phyloP scores from a whole-genome alignment of 495 filamentous ascomycete species.

The Xylaria bambusicola region DNA sequence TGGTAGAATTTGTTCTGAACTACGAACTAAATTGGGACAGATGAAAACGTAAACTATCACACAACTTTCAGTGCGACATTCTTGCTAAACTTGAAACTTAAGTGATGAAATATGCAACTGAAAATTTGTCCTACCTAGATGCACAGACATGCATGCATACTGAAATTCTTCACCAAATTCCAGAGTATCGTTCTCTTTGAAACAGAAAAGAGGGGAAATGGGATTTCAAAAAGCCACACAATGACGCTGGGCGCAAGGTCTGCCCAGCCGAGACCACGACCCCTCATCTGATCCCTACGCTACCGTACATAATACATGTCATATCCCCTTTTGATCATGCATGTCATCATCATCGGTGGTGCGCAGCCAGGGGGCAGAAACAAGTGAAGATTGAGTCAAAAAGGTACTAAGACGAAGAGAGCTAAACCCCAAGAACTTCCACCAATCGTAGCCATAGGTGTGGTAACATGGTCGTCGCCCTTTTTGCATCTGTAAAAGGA shows the following conservation, averaged over 20 bases:
- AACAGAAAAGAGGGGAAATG: neutral
- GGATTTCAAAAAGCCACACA: neutral
- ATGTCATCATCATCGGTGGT: slow-evolving; percentile 12
- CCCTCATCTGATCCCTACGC: neutral
- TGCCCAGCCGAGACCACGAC: slow-evolving; percentile 1
- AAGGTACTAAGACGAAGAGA: neutral
- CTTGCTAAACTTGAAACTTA: too few species aligned
- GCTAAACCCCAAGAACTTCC: neutral
- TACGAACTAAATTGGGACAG: too few species aligned
- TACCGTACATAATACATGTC: too few species aligned
- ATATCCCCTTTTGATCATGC: slow-evolving; percentile 1
- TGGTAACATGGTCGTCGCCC: slow-evolving; percentile 7
- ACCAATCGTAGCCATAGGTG: slow-evolving; percentile 11
- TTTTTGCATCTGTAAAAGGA: neutral
- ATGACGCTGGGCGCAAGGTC: neutral
- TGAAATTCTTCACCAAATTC: neutral
- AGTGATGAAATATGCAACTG: too few species aligned
- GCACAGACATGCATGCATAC: neutral
- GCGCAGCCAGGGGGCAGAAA: neutral
- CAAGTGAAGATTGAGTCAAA: neutral
- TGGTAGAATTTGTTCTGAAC: too few species aligned
- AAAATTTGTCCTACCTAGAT: too few species aligned
- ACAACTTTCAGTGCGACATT: too few species aligned
- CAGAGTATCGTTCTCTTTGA: neutral
- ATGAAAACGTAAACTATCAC: too few species aligned